Evolutionary conservation across 345 rosid species (phyloP).

Genomic region (Carallia pectinifolia): DNA sequence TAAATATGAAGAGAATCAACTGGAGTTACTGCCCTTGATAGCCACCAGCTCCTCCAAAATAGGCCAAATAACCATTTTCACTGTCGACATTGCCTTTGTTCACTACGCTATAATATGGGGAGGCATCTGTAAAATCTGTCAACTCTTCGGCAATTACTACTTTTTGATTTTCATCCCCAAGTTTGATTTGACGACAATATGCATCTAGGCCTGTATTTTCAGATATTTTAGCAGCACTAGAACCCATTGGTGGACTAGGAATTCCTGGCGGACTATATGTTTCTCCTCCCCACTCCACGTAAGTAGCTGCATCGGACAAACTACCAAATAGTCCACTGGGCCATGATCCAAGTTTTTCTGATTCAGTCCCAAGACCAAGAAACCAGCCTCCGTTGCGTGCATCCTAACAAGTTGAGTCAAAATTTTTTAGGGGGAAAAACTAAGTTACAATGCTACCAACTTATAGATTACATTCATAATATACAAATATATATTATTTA

Average conservation of each 20-base stretch:
- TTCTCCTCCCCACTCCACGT: slow-evolving; percentile 27
- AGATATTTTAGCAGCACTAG: not conserved
- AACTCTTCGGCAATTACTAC: no score
- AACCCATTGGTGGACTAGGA: slow-evolving; percentile 20
- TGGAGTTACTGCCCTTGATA: no score
- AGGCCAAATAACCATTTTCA: no score
- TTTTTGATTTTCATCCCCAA: not conserved
- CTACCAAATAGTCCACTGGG: slow-evolving; percentile 7
- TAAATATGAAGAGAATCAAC: no score
- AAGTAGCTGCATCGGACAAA: not conserved
- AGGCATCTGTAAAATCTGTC: no score
- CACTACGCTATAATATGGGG: no score
- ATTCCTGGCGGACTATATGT: slow-evolving; percentile 5
- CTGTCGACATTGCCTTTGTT: no score
- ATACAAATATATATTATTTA: no score
- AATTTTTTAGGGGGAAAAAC: no score
- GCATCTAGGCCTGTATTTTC: not conserved
- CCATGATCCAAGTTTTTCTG: slow-evolving; percentile 13
- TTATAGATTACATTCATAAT: no score
- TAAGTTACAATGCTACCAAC: no score
- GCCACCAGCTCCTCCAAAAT: no score
- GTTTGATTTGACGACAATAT: not conserved
- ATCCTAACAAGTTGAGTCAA: not conserved
- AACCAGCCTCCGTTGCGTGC: slow-evolving; percentile 7
- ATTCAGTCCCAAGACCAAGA: not conserved